These are phyloP conservation scores for Pharus latifolius DNA, from an alignment of 176 grass and related monocot species.

Conservation along the genomic window DNA sequence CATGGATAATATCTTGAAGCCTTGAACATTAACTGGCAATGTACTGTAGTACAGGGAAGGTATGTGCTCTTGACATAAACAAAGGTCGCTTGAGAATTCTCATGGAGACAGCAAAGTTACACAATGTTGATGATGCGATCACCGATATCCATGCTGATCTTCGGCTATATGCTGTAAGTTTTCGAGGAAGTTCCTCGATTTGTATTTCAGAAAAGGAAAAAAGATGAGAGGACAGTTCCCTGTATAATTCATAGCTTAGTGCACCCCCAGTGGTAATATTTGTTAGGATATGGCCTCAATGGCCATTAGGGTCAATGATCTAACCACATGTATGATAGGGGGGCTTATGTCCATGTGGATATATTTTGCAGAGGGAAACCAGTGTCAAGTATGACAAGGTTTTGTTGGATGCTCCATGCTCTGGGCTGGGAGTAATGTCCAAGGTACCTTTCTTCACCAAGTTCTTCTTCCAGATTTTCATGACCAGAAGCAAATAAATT, in stretches of 20 bases:
- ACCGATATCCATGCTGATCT: constrained; percentile 60
- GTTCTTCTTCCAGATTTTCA: background rate
- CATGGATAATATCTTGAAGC: background rate
- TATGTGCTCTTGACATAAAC: constrained; percentile 83
- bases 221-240: background rate
- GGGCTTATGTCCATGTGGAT: background rate
- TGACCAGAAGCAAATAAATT: background rate
- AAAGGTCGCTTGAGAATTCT: constrained; percentile 88
- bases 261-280: constrained; percentile 13
- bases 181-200: constrained; percentile 1
- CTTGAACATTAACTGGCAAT: background rate
- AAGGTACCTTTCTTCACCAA: constrained; percentile 46
- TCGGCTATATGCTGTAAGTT: constrained; percentile 75
- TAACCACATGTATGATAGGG: background rate
- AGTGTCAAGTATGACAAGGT: constrained; percentile 61
- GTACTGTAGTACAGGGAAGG: constrained; percentile 45
- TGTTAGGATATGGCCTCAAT: background rate
- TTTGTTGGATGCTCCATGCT: constrained; percentile 83
- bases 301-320: background rate
- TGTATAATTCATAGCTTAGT: background rate
- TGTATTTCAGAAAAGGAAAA: background rate
- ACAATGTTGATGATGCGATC: constrained; percentile 56
- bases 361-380: constrained; percentile 49
- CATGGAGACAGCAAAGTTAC: constrained; percentile 58
- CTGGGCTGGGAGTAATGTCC: constrained; percentile 83